phyloP scores from a whole-genome alignment of 2,329 filamentous ascomycete genomes.

The Dactylellina drechsleri region DNA sequence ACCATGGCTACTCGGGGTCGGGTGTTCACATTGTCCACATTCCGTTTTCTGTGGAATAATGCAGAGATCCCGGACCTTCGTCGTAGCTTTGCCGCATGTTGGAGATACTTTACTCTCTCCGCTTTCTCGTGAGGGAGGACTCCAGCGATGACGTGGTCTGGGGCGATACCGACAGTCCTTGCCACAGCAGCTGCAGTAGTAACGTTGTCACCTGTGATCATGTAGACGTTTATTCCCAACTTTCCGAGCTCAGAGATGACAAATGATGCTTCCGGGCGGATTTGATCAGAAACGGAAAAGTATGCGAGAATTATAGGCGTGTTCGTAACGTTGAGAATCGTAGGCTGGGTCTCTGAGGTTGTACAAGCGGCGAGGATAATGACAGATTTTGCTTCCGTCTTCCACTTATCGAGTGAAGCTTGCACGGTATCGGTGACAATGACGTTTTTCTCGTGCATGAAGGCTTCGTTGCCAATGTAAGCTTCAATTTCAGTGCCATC shows the following conservation, averaged over 20 bases:
- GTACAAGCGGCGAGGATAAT: conserved; percentile 60
- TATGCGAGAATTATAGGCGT: conserved; percentile 67
- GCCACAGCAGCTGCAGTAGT: conserved; percentile 85
- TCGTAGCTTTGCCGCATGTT: conserved; percentile 62
- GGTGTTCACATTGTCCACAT: conserved; percentile 25
- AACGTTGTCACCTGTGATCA: conserved; percentile 92
- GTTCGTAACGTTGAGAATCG: conserved; percentile 57
- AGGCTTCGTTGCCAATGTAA: conserved; percentile 76
- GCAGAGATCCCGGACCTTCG: conserved; percentile 21
- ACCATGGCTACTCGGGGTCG: conserved; percentile 78
- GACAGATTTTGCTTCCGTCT: conserved; percentile 72
- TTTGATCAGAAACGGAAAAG: conserved; percentile 81
- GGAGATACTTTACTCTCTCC: conserved; percentile 73
- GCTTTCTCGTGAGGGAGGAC: conserved; percentile 87
- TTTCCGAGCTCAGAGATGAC: conserved; percentile 74
- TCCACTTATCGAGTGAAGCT: conserved; percentile 65
- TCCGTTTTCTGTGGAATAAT: conserved; percentile 36
- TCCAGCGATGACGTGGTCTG: conserved; percentile 81
- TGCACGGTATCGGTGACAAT: conserved; percentile 20
- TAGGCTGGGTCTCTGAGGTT: background rate
- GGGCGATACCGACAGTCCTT: conserved; percentile 76
- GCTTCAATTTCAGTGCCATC: conserved; percentile 64
- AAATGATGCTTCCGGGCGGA: conserved; percentile 75
- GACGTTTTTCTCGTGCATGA: conserved; percentile 67
- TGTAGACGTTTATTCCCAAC: conserved; percentile 80